Evolutionary conservation across 768 basidiomycete species (phyloP).

Genomic region (Boletus huronensis): DNA sequence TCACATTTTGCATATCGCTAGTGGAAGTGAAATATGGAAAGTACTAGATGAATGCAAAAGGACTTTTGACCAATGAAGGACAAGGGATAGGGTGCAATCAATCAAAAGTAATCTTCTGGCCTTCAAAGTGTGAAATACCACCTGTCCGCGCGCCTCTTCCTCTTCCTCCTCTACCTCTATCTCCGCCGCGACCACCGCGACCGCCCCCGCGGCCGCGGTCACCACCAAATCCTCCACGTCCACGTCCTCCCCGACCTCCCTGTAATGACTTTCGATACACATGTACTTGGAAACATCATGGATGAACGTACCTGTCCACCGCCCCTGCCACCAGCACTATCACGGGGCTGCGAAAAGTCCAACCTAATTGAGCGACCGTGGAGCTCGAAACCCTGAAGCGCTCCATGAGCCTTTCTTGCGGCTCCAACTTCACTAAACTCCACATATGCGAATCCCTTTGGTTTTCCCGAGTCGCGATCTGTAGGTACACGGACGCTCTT

Average conservation of each 20-base stretch:
- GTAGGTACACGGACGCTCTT: conserved; percentile 89
- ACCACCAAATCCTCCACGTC: conserved; percentile 29
- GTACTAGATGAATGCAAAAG: background rate
- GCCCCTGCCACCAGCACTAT: conserved; percentile 50
- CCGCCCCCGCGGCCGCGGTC: conserved; percentile 39
- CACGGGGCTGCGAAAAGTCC: conserved; percentile 84
- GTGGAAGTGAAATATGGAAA: background rate
- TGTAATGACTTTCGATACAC: background rate
- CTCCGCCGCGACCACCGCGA: conserved; percentile 43
- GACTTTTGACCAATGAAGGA: background rate
- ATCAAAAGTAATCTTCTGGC: conserved; percentile 50
- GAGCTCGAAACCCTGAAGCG: conserved; percentile 66
- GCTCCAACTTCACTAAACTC: conserved; percentile 81
- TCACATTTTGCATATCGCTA: conserved; percentile 1
- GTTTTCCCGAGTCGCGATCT: conserved; percentile 83
- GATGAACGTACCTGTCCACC: conserved; percentile 42
- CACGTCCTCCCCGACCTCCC: conserved; percentile 35
- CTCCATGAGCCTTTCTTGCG: conserved; percentile 78
- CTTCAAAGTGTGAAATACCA: conserved; percentile 48
- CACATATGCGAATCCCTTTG: conserved; percentile 97
- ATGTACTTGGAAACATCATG: background rate
- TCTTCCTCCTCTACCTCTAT: conserved; percentile 31
- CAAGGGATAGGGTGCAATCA: conserved; percentile 7
- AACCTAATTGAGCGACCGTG: conserved; percentile 79
- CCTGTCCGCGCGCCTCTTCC: conserved; percentile 50